Evolutionary conservation across 805 yeast species (phyloP).

Genomic region (Candida silvatica): DNA sequence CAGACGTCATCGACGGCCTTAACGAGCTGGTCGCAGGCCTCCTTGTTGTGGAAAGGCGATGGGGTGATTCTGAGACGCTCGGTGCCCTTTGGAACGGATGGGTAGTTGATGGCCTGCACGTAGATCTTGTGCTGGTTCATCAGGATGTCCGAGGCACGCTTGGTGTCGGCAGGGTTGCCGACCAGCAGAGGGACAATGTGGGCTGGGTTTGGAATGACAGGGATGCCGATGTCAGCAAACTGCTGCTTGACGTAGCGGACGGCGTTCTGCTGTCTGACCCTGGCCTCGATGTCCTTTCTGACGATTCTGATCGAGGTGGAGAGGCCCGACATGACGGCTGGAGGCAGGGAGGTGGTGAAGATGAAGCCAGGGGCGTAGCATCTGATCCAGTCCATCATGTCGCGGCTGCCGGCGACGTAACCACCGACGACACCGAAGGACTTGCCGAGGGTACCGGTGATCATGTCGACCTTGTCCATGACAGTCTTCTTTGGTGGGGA

Average conservation of each 20-base stretch:
- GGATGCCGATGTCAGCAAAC: slow-evolving; percentile 67
- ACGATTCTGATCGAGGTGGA: slow-evolving; percentile 80
- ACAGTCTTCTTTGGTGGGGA: slow-evolving; percentile 49
- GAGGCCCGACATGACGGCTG: slow-evolving; percentile 96
- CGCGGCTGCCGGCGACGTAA: slow-evolving; percentile 82
- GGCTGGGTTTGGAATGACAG: slow-evolving; percentile 95
- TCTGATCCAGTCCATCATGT: slow-evolving; percentile 89
- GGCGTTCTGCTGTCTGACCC: slow-evolving; percentile 77
- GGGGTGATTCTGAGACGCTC: slow-evolving; percentile 98
- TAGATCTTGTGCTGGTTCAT: slow-evolving; percentile 80
- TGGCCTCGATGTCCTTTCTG: slow-evolving; percentile 65
- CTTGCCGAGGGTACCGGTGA: slow-evolving; percentile 96
- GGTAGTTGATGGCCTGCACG: slow-evolving; percentile 97
- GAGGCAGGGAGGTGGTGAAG: slow-evolving; percentile 94
- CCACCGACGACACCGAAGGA: slow-evolving; percentile 98
- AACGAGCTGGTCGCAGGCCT: slow-evolving; percentile 66
- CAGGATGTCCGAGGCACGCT: slow-evolving; percentile 81
- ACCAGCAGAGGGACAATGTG: slow-evolving; percentile 94
- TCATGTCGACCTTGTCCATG: slow-evolving; percentile 87
- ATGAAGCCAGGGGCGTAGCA: slow-evolving; percentile 96
- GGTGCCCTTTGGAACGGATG: slow-evolving; percentile 92
- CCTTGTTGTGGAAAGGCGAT: slow-evolving; percentile 89
- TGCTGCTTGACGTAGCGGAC: slow-evolving; percentile 77
- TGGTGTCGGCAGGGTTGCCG: slow-evolving; percentile 92
- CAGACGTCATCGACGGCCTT: slow-evolving; percentile 78